Evolutionary conservation across 208 protist species (phyloP).

Genomic region (Phytomonas sp.): DNA sequence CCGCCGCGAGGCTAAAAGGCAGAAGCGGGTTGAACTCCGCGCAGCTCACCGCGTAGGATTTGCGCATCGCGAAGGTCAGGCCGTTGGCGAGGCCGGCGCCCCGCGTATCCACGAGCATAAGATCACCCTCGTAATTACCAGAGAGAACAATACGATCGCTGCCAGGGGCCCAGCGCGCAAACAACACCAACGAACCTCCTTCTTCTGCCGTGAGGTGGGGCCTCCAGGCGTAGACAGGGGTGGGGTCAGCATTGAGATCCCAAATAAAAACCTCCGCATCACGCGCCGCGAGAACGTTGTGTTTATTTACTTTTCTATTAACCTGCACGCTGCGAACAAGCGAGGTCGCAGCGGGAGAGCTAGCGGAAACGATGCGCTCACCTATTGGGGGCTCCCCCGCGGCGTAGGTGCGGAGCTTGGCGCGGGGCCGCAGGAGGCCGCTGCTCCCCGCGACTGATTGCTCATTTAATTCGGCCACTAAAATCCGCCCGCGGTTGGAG

Average conservation of each 20-base stretch:
- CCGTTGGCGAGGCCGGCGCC: constrained; percentile 10
- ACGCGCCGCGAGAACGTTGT: constrained; percentile 29
- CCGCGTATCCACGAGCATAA: constrained; percentile 58
- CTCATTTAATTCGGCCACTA: constrained; percentile 32
- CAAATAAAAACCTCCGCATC: constrained; percentile 51
- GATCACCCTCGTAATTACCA: constrained; percentile 54
- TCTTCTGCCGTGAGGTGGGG: constrained; percentile 25
- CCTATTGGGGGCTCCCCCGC: constrained; percentile 29
- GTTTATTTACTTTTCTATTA: constrained; percentile 28
- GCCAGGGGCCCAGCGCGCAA: constrained; percentile 59
- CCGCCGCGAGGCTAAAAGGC: constrained; percentile 43
- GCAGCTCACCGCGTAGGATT: constrained; percentile 19
- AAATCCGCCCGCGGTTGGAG: constrained; percentile 58
- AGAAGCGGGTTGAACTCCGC: constrained; percentile 70
- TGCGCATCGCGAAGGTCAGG: constrained; percentile 26
- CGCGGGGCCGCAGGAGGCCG: too few relatives aligned
- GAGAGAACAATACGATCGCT: constrained; percentile 59
- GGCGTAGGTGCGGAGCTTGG: too few relatives aligned
- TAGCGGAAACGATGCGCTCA: constrained; percentile 46
- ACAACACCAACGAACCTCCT: constrained; percentile 34
- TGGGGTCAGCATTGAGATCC: constrained; percentile 35
- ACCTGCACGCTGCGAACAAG: constrained; percentile 51
- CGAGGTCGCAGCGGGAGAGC: constrained; percentile 45
- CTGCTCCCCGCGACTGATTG: constrained; percentile 22
- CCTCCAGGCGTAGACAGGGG: constrained; percentile 46